Conservation (phyloP, 768 basidiomycete species). For the Favolaschia claudopus region DNA sequence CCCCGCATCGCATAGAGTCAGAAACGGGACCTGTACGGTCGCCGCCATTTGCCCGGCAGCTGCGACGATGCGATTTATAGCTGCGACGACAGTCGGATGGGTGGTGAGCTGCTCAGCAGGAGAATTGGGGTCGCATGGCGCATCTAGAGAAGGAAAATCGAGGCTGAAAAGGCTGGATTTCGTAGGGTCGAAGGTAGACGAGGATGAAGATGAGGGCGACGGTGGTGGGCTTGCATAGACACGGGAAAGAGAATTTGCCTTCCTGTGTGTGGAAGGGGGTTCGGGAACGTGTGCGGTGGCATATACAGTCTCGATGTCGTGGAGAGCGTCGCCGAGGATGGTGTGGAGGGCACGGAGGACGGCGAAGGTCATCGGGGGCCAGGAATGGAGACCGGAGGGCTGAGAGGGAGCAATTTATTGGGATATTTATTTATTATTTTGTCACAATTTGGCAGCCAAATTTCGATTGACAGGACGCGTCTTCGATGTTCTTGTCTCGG, state of each 20-base stretch:
- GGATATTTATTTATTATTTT: not conserved
- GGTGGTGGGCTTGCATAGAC: conserved; percentile 28
- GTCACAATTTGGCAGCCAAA: not conserved
- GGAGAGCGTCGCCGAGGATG: conserved; percentile 72
- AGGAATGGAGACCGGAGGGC: not conserved
- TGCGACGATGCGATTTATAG: conserved; percentile 70
- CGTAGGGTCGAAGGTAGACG: conserved; percentile 27
- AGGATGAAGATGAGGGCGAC: conserved; percentile 22
- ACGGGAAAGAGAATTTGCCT: conserved; percentile 7
- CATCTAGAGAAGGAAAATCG: conserved; percentile 68
- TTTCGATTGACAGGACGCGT: conserved; percentile 9
- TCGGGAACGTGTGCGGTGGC: conserved; percentile 16
- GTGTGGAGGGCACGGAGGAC: conserved; percentile 68
- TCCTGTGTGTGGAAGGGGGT: not conserved
- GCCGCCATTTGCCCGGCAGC: conserved; percentile 73
- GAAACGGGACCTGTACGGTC: conserved; percentile 72
- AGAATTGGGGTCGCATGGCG: conserved; percentile 53
- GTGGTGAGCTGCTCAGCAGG: conserved; percentile 62
- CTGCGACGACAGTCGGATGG: conserved; percentile 65
- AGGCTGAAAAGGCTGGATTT: too few relatives aligned
- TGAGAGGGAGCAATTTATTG: not conserved
- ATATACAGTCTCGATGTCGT: conserved; percentile 73
- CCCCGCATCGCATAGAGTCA: conserved; percentile 74
- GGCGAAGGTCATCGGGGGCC: conserved; percentile 62
- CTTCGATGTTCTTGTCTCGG: not conserved